Conservation (phyloP, 23 red algal genomes). For the Gracilaria vermiculophylla region DNA sequence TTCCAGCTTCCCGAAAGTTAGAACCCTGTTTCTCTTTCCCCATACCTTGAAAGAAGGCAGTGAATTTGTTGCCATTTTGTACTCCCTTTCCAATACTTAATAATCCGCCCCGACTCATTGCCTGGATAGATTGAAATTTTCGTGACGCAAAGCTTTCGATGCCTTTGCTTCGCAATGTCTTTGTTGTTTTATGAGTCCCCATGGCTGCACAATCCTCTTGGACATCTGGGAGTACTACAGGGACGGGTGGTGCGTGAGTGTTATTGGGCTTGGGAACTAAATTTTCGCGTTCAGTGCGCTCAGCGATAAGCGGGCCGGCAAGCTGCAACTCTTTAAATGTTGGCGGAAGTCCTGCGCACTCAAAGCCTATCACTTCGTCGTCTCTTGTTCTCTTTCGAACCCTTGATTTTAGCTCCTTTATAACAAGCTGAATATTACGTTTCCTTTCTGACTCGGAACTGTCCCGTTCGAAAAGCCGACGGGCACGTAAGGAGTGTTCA, state of each 20-base stretch:
- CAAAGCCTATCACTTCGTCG: neutral
- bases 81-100: neutral
- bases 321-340: neutral
- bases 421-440: neutral
- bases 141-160: neutral
- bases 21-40: neutral
- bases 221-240: neutral
- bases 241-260: neutral
- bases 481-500: neutral
- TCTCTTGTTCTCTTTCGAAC: neutral
- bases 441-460: neutral
- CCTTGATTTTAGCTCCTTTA: slow-evolving; percentile 4
- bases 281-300: neutral
- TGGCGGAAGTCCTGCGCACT: neutral
- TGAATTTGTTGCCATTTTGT: neutral
- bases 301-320: neutral
- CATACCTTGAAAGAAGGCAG: neutral
- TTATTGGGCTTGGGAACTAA: neutral
- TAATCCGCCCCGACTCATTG: neutral
- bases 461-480: neutral
- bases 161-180: neutral
- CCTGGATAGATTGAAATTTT: neutral
- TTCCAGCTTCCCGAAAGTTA: neutral
- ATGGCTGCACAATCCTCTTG: neutral
- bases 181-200: neutral